Conservation (phyloP, 139 green algal genomes). For the Closterium sp. region DNA sequence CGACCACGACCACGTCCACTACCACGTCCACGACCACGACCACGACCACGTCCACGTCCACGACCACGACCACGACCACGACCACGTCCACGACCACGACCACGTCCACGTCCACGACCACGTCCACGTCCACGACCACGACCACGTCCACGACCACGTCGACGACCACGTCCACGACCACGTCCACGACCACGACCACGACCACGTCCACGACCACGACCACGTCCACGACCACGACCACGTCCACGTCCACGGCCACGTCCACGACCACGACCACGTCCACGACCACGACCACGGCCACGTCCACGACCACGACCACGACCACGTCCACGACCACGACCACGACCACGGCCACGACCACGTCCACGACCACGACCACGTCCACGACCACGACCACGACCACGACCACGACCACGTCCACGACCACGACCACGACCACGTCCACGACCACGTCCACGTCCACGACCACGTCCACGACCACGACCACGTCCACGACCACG, state of each 20-base stretch:
- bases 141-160: not conserved
- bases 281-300: not conserved
- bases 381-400: not conserved
- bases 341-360: not conserved
- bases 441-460: not conserved
- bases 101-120: not conserved
- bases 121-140: not conserved
- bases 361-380: not conserved
- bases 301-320: not conserved
- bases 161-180: not conserved
- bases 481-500: not conserved
- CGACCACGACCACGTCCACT: not conserved
- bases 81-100: not conserved
- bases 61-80: not conserved
- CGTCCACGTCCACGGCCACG: too few species aligned
- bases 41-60: too few species aligned
- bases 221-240: too few species aligned
- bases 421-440: slow-evolving; percentile 1
- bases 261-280: too few species aligned
- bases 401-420: not conserved
- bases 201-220: not conserved
- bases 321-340: not conserved
- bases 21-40: too few species aligned
- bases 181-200: not conserved
- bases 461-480: not conserved